phyloP scores from a whole-genome alignment of 495 filamentous ascomycete species.

The Penicillium cosmopolitanum region DNA sequence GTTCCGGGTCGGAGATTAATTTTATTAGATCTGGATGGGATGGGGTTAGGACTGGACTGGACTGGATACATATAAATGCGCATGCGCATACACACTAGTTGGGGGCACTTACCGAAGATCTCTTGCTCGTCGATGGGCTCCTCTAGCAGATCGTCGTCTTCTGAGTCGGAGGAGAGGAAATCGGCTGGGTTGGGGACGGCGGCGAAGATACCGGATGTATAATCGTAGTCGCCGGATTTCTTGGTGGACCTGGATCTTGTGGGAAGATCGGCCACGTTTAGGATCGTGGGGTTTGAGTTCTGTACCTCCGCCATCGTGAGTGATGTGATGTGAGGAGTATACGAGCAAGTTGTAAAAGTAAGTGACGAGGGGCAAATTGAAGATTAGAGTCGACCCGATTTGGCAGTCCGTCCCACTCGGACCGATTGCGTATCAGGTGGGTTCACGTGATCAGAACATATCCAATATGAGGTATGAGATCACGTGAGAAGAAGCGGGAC shows the following conservation, averaged over 20 bases:
- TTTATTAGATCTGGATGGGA: constrained; percentile 76
- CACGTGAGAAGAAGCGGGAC: background rate
- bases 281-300: constrained; percentile 93
- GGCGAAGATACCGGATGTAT: constrained; percentile 38
- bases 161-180: constrained; percentile 48
- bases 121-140: constrained; percentile 96
- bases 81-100: no score
- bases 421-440: background rate
- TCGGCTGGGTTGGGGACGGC: constrained; percentile 32
- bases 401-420: background rate
- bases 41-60: no score
- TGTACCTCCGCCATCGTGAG: constrained; percentile 58
- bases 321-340: background rate
- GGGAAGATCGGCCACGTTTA: constrained; percentile 90
- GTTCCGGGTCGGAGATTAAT: constrained; percentile 93
- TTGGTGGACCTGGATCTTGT: constrained; percentile 62
- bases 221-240: constrained; percentile 45
- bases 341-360: no score
- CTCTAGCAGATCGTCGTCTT: constrained; percentile 64
- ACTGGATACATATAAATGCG: no score
- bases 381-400: background rate
- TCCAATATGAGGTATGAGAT: no score
- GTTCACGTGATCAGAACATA: no score
- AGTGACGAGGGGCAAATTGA: background rate
- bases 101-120: constrained; percentile 74